phyloP scores from a whole-genome alignment of 352 stramenopile genomes.

The Pythium aristosporum region DNA sequence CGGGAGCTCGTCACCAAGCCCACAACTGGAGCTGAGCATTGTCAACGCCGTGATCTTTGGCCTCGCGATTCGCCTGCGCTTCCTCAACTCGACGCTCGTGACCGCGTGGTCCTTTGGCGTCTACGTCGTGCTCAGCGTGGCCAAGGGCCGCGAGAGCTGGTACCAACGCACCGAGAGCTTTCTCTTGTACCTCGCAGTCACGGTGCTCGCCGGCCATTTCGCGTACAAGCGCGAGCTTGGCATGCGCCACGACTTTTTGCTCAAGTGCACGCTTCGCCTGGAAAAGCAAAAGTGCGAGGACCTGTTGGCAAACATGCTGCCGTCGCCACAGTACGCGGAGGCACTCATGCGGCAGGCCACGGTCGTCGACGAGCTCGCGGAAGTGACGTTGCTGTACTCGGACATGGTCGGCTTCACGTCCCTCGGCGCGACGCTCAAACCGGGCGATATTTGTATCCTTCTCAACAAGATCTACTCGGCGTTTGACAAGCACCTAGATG shows the following conservation, averaged over 20 bases:
- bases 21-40: conserved; percentile 52
- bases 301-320: conserved; percentile 86
- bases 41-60: conserved; percentile 56
- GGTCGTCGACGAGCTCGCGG: conserved; percentile 77
- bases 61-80: conserved; percentile 55
- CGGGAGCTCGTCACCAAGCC: background rate
- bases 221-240: conserved; percentile 66
- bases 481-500: conserved; percentile 81
- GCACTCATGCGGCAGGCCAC: conserved; percentile 67
- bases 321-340: conserved; percentile 69
- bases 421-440: conserved; percentile 56
- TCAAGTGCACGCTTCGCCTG: conserved; percentile 76
- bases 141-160: conserved; percentile 29
- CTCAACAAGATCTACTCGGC: conserved; percentile 83
- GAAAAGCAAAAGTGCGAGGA: conserved; percentile 82
- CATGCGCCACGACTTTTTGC: conserved; percentile 68
- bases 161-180: conserved; percentile 44
- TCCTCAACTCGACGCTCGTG: conserved; percentile 49
- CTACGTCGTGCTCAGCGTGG: conserved; percentile 32
- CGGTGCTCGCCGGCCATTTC: conserved; percentile 41
- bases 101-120: conserved; percentile 39
- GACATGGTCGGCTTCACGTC: conserved; percentile 87
- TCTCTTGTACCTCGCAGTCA: conserved; percentile 34
- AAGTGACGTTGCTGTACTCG: conserved; percentile 85
- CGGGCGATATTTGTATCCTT: conserved; percentile 67